A percentile compares a stretch with the other conserved stretches of the same genome.
These are phyloP conservation scores for Coniochaeta sp. DNA, from an alignment of 2,329 filamentous ascomycete genomes.

Conservation along the genomic window DNA sequence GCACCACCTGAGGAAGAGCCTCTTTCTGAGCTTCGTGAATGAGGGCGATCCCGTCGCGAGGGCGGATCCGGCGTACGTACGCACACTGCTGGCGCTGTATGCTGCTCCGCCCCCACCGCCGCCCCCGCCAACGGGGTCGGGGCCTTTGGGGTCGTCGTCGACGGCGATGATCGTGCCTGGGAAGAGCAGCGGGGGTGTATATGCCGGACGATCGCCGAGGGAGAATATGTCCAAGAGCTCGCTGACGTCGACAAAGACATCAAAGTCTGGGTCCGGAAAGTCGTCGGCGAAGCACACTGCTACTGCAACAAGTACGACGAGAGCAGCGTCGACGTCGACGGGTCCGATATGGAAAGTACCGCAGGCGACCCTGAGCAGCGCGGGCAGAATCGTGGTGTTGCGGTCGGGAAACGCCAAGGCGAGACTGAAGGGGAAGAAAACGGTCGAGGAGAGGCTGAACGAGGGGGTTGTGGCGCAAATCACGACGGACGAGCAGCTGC, in stretches of 20 bases:
- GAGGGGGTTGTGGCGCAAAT: slow-evolving; percentile 63
- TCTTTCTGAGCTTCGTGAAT: slow-evolving; percentile 77
- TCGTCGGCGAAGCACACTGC: background rate
- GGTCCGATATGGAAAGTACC: slow-evolving; percentile 58
- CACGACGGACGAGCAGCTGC: slow-evolving; percentile 59
- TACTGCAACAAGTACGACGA: background rate
- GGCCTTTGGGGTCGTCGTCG: too few relatives aligned
- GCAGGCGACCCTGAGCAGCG: slow-evolving; percentile 57
- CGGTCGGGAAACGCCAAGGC: slow-evolving; percentile 37
- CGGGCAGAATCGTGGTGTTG: slow-evolving; percentile 62
- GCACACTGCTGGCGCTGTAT: slow-evolving; percentile 64
- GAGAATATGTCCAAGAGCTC: slow-evolving; percentile 14
- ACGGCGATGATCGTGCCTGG: background rate
- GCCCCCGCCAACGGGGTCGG: too few relatives aligned
- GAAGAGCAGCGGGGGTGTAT: background rate
- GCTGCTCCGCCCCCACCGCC: slow-evolving; percentile 48
- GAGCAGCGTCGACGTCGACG: slow-evolving; percentile 8
- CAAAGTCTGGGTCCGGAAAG: background rate
- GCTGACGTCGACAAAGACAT: slow-evolving; percentile 12
- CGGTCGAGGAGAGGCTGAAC: slow-evolving; percentile 38
- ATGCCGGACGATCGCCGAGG: background rate
- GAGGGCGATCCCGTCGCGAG: slow-evolving; percentile 77
- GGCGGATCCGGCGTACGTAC: slow-evolving; percentile 70
- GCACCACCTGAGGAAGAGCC: slow-evolving; percentile 48
- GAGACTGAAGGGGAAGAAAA: slow-evolving; percentile 34